phyloP scores from a whole-genome alignment of 345 rosid genomes.

The Eucalyptus globulus region DNA sequence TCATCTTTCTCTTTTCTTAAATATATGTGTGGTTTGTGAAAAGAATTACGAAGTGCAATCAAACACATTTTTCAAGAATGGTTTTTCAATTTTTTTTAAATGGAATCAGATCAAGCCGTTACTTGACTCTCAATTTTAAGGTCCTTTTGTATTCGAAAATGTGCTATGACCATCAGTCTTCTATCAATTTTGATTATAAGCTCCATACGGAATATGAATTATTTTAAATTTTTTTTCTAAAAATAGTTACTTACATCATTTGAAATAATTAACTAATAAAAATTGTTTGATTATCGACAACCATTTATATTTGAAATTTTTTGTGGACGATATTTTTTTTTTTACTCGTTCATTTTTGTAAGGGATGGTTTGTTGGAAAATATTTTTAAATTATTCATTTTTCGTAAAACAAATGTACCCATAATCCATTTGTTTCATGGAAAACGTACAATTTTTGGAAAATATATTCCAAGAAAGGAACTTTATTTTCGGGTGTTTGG shows the following conservation, averaged over 20 bases:
- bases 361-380: too few species aligned
- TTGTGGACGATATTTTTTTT: background rate
- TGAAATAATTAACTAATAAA: background rate
- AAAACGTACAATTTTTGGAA: background rate
- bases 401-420: rapidly evolving
- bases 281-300: background rate
- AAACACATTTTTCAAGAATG: background rate
- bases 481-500: background rate
- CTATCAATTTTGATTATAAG: background rate
- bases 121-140: background rate
- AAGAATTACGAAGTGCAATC: background rate
- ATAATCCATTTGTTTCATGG: background rate
- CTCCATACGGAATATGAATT: background rate
- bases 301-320: too few species aligned
- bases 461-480: background rate
- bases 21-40: background rate
- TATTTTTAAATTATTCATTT: too few species aligned
- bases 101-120: background rate
- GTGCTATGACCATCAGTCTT: background rate
- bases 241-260: background rate
- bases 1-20: background rate
- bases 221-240: too few species aligned
- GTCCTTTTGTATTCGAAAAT: background rate
- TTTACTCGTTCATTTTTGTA: too few species aligned
- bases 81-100: background rate